These are phyloP conservation scores for Hypomontagnella monticulosa DNA, from an alignment of 495 filamentous ascomycete species.

Conservation along the genomic window DNA sequence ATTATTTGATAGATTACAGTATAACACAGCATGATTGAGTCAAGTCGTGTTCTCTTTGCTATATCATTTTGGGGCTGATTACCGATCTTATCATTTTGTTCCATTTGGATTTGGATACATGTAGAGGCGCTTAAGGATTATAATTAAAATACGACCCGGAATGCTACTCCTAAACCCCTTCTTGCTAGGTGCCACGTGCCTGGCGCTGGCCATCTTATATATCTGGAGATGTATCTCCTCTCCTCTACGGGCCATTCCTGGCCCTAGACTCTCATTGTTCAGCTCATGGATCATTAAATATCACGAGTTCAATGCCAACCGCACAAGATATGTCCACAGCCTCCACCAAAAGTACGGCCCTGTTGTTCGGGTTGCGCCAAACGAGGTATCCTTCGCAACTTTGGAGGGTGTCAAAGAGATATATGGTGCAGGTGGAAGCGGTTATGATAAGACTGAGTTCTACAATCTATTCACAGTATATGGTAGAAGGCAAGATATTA, in stretches of 20 bases:
- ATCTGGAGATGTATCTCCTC: slow-evolving; percentile 45
- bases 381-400: slow-evolving; percentile 69
- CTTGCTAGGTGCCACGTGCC: slow-evolving; percentile 28
- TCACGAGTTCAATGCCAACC: slow-evolving; percentile 63
- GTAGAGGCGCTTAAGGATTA: neutral
- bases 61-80: too few relatives aligned
- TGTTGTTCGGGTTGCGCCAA: slow-evolving; percentile 65
- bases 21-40: too few relatives aligned
- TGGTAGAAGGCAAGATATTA: slow-evolving; percentile 55
- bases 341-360: slow-evolving; percentile 67
- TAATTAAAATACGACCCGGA: slow-evolving; percentile 2
- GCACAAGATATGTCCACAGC: slow-evolving; percentile 64
- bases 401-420: slow-evolving; percentile 70
- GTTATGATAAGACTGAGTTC: slow-evolving; percentile 74
- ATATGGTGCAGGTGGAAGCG: slow-evolving; percentile 70
- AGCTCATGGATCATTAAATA: slow-evolving; percentile 65
- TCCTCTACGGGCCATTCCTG: slow-evolving; percentile 60
- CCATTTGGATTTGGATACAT: neutral
- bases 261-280: slow-evolving; percentile 62
- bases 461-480: slow-evolving; percentile 71
- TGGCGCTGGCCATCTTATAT: slow-evolving; percentile 35
- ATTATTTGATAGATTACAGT: too few relatives aligned
- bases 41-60: too few relatives aligned
- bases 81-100: neutral
- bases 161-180: slow-evolving; percentile 44